A percentile compares a stretch with the other conserved stretches of the same genome.
phyloP scores from a whole-genome alignment of 2,329 filamentous ascomycete species.

The Alternaria sp. region DNA sequence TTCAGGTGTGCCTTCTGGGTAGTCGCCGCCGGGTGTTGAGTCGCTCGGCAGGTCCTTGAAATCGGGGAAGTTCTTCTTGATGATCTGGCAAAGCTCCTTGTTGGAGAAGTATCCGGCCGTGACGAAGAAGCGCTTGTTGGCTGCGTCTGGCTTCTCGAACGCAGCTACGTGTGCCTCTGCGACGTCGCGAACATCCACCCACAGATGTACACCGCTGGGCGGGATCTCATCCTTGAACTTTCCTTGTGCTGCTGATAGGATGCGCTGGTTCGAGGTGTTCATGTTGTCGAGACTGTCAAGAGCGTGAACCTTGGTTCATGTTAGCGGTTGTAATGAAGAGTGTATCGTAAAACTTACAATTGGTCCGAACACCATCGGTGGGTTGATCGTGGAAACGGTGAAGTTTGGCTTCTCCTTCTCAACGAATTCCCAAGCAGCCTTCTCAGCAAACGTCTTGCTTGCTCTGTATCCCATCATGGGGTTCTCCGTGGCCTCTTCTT shows the following conservation, averaged over 20 bases:
- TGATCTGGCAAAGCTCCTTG: slow-evolving; percentile 62
- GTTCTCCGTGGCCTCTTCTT: slow-evolving; percentile 55
- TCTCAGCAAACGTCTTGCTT: slow-evolving; percentile 68
- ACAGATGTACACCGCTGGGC: slow-evolving; percentile 61
- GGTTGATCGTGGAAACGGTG: slow-evolving; percentile 56
- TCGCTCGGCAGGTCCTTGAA: slow-evolving; percentile 58
- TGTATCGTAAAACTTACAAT: slow-evolving; percentile 44
- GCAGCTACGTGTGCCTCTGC: slow-evolving; percentile 69
- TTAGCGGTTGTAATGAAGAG: slow-evolving; percentile 8
- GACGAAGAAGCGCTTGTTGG: slow-evolving; percentile 69
- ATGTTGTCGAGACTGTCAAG: slow-evolving; percentile 67
- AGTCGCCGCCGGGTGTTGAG: slow-evolving; percentile 52
- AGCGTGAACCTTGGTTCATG: slow-evolving; percentile 54
- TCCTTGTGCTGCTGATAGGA: slow-evolving; percentile 69
- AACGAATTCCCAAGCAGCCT: slow-evolving; percentile 60
- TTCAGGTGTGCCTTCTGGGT: slow-evolving; percentile 54
- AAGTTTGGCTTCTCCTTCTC: slow-evolving; percentile 60
- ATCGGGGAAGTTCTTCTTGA: slow-evolving; percentile 63
- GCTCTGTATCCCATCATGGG: slow-evolving; percentile 56
- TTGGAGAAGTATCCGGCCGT: slow-evolving; percentile 65
- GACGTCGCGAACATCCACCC: slow-evolving; percentile 61
- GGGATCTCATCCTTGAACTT: slow-evolving; percentile 64
- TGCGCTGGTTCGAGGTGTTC: slow-evolving; percentile 75
- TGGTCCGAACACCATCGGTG: slow-evolving; percentile 59
- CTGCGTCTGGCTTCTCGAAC: slow-evolving; percentile 61